These are phyloP conservation scores for Lactifluus hygrophoroides DNA, from an alignment of 768 basidiomycete genomes.

Conservation along the genomic window DNA sequence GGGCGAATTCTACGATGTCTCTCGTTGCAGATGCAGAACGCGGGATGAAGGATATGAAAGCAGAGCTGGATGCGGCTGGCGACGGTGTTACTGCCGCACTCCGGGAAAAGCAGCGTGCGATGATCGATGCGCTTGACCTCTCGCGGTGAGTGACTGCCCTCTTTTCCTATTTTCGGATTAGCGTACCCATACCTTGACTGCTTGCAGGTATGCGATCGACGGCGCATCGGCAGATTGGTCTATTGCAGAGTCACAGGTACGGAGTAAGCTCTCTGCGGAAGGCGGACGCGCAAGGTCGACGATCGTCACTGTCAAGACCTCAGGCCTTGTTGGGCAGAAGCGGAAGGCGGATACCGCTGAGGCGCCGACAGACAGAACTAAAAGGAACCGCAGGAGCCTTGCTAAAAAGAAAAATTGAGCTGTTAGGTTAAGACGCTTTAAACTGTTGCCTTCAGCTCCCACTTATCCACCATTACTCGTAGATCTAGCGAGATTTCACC, in stretches of 20 bases:
- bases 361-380: slow-evolving; percentile 32
- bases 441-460: neutral
- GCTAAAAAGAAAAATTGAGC: slow-evolving; percentile 2
- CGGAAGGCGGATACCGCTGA: slow-evolving; percentile 44
- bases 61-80: slow-evolving; percentile 51
- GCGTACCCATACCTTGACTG: slow-evolving; percentile 2
- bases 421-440: neutral
- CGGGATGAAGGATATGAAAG: slow-evolving; percentile 27
- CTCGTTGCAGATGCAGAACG: slow-evolving; percentile 18
- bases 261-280: slow-evolving; percentile 31
- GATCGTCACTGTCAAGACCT: slow-evolving; percentile 67
- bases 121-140: slow-evolving; percentile 84
- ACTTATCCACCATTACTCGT: neutral
- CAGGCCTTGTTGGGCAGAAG: slow-evolving; percentile 36
- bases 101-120: slow-evolving; percentile 69
- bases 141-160: slow-evolving; percentile 54
- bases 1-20: neutral
- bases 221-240: slow-evolving; percentile 65
- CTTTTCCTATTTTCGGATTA: neutral
- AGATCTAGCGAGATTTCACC: neutral
- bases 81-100: slow-evolving; percentile 47
- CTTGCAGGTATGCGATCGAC: slow-evolving; percentile 63
- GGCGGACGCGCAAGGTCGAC: slow-evolving; percentile 42
- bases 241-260: slow-evolving; percentile 64
- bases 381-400: slow-evolving; percentile 13